Evolutionary conservation across 1,284 basidiomycete genomes (phyloP).

Genomic region (Neonothopanus nambi): DNA sequence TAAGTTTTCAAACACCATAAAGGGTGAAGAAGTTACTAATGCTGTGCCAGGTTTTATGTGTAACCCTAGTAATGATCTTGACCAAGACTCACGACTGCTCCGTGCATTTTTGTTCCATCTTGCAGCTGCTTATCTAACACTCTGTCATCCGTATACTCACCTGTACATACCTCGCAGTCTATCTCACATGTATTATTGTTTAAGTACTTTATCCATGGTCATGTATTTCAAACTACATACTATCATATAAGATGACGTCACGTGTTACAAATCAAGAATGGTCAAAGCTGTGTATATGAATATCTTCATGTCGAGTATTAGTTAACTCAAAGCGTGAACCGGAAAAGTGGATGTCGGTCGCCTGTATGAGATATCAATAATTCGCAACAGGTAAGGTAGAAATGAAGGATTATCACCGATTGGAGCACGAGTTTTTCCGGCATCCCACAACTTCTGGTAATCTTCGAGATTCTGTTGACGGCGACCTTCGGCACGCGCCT

Average conservation of each 20-base stretch:
- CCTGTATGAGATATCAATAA: conserved; percentile 5
- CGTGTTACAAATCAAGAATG: too few species aligned
- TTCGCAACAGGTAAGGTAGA: too few species aligned
- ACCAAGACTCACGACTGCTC: not conserved
- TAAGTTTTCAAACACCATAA: conserved; percentile 27
- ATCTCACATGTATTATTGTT: conserved; percentile 13
- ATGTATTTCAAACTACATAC: too few species aligned
- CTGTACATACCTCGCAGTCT: not conserved
- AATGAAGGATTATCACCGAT: conserved; percentile 34
- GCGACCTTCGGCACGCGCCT: conserved; percentile 52
- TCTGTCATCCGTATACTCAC: conserved; percentile 5
- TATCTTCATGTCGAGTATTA: not conserved
- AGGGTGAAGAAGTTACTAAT: conserved; percentile 3
- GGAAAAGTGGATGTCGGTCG: conserved; percentile 58
- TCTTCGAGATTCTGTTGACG: conserved; percentile 49
- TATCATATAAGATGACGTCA: too few species aligned
- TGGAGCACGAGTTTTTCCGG: conserved; percentile 56
- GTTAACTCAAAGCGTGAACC: conserved; percentile 41
- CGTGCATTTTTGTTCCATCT: not conserved
- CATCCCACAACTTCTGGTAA: conserved; percentile 51
- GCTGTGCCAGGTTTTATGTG: conserved; percentile 31
- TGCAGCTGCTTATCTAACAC: not conserved
- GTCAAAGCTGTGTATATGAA: conserved; percentile 1
- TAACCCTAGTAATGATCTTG: conserved; percentile 22
- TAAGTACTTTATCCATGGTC: too few species aligned